A percentile compares a stretch with the other conserved stretches of the same genome.
Evolutionary conservation across 208 protist genomes (phyloP).

Genomic region (Crithidia bombi): DNA sequence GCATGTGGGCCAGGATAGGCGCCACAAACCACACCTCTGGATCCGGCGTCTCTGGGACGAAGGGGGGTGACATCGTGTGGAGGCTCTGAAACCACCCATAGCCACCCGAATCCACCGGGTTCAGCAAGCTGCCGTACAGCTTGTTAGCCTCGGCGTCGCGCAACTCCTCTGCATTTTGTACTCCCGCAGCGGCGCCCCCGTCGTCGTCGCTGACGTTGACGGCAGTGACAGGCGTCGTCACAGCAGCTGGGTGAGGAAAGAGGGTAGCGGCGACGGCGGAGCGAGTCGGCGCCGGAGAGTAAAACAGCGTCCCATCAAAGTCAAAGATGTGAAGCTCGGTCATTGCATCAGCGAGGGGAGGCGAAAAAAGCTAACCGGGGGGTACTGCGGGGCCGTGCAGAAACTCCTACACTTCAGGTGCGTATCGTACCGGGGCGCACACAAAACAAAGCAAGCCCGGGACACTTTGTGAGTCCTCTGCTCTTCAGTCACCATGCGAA

Average conservation of each 20-base stretch:
- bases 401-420: too few species aligned
- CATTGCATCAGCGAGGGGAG: slow-evolving; percentile 15
- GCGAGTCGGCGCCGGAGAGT: slow-evolving; percentile 54
- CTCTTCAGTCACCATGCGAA: too few species aligned
- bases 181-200: slow-evolving; percentile 25
- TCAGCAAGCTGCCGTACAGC: slow-evolving; percentile 43
- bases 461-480: too few species aligned
- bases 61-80: slow-evolving; percentile 62
- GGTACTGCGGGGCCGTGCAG: background rate
- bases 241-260: slow-evolving; percentile 18
- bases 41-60: slow-evolving; percentile 52
- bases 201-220: slow-evolving; percentile 40
- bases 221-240: slow-evolving; percentile 57
- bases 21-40: slow-evolving; percentile 34
- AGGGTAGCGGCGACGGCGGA: slow-evolving; percentile 27
- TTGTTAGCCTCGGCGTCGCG: slow-evolving; percentile 15
- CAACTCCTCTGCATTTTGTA: slow-evolving; percentile 14
- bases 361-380: background rate
- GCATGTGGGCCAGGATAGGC: slow-evolving; percentile 36
- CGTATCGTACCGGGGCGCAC: too few species aligned
- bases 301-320: slow-evolving; percentile 87
- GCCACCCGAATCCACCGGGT: slow-evolving; percentile 47
- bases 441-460: too few species aligned
- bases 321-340: slow-evolving; percentile 84
- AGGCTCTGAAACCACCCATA: slow-evolving; percentile 86